Conservation (phyloP, 73 alveolate genomes). For the Uronychia setigera region DNA sequence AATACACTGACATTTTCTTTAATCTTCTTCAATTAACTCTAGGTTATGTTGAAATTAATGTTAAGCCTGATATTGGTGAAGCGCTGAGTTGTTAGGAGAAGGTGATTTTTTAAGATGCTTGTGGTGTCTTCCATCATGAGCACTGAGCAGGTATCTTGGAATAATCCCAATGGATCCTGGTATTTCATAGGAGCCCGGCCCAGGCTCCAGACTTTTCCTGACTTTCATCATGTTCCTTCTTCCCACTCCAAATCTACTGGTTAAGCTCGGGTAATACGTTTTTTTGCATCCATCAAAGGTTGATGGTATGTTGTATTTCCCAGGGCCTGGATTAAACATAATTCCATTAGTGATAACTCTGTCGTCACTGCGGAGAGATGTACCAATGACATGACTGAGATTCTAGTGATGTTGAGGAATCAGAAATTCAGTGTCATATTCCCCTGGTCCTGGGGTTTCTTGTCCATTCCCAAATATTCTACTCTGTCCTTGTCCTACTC, state of each 20-base stretch:
- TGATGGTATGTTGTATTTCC: slow-evolving; percentile 37
- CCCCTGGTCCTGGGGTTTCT: slow-evolving; percentile 60
- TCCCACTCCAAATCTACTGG: slow-evolving; percentile 14
- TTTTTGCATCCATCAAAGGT: slow-evolving; percentile 11
- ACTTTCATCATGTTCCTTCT: slow-evolving; percentile 16
- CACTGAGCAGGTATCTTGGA: slow-evolving; percentile 58
- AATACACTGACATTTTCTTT: slow-evolving; percentile 55
- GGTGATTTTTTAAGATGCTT: too few species aligned
- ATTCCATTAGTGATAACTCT: slow-evolving; percentile 32
- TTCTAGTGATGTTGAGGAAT: slow-evolving; percentile 33
- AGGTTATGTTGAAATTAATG: too few species aligned
- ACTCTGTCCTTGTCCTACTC: slow-evolving; percentile 13
- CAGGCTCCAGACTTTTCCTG: slow-evolving; percentile 52
- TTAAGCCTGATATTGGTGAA: too few species aligned
- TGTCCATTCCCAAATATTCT: background rate
- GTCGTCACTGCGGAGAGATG: slow-evolving; percentile 40
- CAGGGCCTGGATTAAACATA: slow-evolving; percentile 49
- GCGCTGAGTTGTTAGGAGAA: too few species aligned
- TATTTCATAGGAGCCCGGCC: slow-evolving; percentile 51
- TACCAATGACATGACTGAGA: slow-evolving; percentile 44
- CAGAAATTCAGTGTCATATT: slow-evolving; percentile 47
- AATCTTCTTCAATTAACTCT: background rate
- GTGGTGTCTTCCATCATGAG: too few species aligned
- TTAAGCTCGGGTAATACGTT: background rate
- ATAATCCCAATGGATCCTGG: slow-evolving; percentile 14